Conservation (phyloP, 1,139 yeast genomes). For the Candida frijolesensis region DNA sequence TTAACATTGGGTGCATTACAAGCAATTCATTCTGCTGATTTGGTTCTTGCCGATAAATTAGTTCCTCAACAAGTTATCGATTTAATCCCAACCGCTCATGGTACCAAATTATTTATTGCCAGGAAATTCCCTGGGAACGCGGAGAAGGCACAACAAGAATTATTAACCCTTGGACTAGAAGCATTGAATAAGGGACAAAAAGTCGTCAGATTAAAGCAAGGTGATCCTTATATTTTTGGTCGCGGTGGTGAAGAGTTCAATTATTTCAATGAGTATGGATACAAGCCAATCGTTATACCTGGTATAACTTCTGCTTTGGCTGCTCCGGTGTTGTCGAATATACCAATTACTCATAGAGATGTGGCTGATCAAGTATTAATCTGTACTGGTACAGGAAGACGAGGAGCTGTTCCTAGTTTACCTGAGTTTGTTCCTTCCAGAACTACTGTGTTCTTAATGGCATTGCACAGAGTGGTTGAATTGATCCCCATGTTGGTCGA, state of each 20-base stretch:
- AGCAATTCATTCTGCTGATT: conserved; percentile 80
- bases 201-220: conserved; percentile 91
- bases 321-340: conserved; percentile 81
- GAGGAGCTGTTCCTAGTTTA: conserved; percentile 76
- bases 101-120: conserved; percentile 79
- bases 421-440: conserved; percentile 74
- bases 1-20: conserved; percentile 84
- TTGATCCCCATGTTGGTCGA: conserved; percentile 59
- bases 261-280: conserved; percentile 70
- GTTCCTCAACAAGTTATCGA: conserved; percentile 89
- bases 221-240: conserved; percentile 96
- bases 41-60: conserved; percentile 85
- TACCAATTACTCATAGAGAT: conserved; percentile 91
- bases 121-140: conserved; percentile 97
- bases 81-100: conserved; percentile 63
- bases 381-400: conserved; percentile 93
- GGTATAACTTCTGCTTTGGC: conserved; percentile 92
- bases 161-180: conserved; percentile 67
- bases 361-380: conserved; percentile 91
- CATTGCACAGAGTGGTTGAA: conserved; percentile 77
- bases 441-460: conserved; percentile 89
- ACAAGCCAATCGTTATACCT: conserved; percentile 71
- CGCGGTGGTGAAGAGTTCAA: conserved; percentile 93
- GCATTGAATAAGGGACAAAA: conserved; percentile 66
- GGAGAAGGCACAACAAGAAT: conserved; percentile 87